Evolutionary conservation across 2,329 filamentous ascomycete species (phyloP).

Genomic region (Pyrenochaeta sp.): DNA sequence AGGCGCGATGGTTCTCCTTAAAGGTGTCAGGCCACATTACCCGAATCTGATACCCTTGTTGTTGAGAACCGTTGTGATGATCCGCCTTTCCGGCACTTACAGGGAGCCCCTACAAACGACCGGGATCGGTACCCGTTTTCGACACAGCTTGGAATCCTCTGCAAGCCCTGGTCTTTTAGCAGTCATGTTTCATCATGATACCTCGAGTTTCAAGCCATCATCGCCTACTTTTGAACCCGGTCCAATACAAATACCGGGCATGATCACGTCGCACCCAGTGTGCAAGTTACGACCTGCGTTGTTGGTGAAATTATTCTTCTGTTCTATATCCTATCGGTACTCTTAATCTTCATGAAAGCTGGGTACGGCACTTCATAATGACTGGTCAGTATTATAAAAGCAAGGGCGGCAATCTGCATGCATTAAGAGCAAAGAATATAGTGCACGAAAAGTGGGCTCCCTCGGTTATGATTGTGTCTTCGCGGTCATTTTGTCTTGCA

Average conservation of each 20-base stretch:
- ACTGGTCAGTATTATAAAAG: neutral
- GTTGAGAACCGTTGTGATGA: slow-evolving; percentile 33
- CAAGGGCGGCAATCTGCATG: slow-evolving; percentile 1
- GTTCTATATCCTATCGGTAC: neutral
- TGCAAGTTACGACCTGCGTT: slow-evolving; percentile 25
- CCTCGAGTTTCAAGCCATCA: slow-evolving; percentile 36
- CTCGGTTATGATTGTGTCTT: slow-evolving; percentile 4
- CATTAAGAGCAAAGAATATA: neutral
- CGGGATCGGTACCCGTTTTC: slow-evolving; percentile 41
- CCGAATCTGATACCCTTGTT: slow-evolving; percentile 38
- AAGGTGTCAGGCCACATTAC: slow-evolving; percentile 28
- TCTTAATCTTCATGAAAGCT: neutral
- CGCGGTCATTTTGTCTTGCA: neutral
- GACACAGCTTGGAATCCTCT: slow-evolving; percentile 33
- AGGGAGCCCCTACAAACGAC: slow-evolving; percentile 44
- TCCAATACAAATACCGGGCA: neutral
- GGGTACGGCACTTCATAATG: neutral
- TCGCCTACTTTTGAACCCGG: slow-evolving; percentile 3
- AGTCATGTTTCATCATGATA: slow-evolving; percentile 31
- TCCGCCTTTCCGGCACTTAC: slow-evolving; percentile 45
- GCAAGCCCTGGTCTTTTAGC: slow-evolving; percentile 21
- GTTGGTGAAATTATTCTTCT: neutral
- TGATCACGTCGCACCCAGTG: slow-evolving; percentile 18
- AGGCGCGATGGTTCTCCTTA: slow-evolving; percentile 51
- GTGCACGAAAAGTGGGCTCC: neutral